Conservation (phyloP, 352 stramenopile species). For the Phytophthora kernoviae region DNA sequence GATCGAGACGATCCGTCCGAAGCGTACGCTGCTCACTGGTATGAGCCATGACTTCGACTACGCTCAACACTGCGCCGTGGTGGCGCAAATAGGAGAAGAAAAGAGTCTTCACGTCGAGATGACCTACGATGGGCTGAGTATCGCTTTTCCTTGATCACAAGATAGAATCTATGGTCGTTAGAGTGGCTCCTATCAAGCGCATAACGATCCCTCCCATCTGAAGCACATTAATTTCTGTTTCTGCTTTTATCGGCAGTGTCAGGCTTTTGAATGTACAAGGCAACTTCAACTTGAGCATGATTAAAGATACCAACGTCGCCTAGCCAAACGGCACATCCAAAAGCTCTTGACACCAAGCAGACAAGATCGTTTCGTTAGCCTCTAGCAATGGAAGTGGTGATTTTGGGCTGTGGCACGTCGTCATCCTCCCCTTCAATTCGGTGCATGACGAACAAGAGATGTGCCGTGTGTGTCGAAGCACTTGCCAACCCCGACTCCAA, state of each 20-base stretch:
- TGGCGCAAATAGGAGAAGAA: constrained; percentile 48
- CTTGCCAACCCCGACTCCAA: constrained; percentile 55
- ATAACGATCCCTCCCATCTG: too few relatives aligned
- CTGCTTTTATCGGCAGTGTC: neutral
- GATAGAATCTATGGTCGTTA: constrained; percentile 4
- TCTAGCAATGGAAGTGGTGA: constrained; percentile 57
- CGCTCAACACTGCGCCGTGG: constrained; percentile 42
- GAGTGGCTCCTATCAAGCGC: too few relatives aligned
- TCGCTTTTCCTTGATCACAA: constrained; percentile 47
- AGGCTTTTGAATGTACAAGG: neutral
- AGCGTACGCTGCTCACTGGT: constrained; percentile 78
- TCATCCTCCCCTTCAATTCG: constrained; percentile 69
- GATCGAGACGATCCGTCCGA: constrained; percentile 65
- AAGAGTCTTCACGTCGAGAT: constrained; percentile 81
- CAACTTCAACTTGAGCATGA: neutral
- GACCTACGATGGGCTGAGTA: constrained; percentile 76
- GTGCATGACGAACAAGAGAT: constrained; percentile 54
- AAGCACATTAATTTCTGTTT: too few relatives aligned
- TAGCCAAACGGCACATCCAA: neutral
- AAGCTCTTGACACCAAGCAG: neutral
- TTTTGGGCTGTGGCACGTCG: constrained; percentile 71
- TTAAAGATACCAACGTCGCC: neutral
- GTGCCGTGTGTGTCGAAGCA: constrained; percentile 58
- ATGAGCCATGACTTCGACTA: constrained; percentile 91
- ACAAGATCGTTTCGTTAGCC: neutral